Percentiles rank a stretch among this genome's conserved stretches.
These are phyloP conservation scores for Melanogaster broomeanus DNA, from an alignment of 768 basidiomycete species.

Conservation along the genomic window DNA sequence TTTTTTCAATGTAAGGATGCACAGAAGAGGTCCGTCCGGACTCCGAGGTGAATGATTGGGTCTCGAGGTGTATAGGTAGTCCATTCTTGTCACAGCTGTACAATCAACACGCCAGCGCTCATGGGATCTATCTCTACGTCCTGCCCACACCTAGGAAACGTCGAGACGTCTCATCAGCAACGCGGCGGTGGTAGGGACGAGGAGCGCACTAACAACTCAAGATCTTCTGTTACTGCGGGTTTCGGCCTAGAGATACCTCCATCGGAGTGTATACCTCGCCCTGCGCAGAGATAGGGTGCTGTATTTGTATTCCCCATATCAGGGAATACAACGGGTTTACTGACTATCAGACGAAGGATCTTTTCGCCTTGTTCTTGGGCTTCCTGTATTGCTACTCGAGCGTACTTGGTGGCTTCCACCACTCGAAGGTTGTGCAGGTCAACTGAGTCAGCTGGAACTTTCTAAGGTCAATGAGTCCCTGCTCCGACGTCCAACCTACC, in stretches of 20 bases:
- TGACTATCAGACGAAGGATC: conserved; percentile 77
- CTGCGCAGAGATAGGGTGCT: conserved; percentile 29
- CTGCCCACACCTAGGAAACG: conserved; percentile 60
- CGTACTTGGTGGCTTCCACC: conserved; percentile 75
- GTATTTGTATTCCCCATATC: background rate
- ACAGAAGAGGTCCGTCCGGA: too few relatives aligned
- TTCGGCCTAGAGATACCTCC: conserved; percentile 77
- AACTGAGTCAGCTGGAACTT: conserved; percentile 19
- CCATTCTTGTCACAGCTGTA: conserved; percentile 43
- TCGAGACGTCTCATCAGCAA: conserved; percentile 50
- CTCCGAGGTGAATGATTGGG: too few relatives aligned
- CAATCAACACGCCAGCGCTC: conserved; percentile 80
- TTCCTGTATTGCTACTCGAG: conserved; percentile 63
- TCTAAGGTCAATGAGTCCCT: background rate
- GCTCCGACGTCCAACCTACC: background rate
- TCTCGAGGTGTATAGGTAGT: too few relatives aligned
- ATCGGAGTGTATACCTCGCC: conserved; percentile 81
- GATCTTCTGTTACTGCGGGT: conserved; percentile 82
- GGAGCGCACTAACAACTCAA: conserved; percentile 60
- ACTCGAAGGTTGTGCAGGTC: conserved; percentile 86
- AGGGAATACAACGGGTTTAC: conserved; percentile 40
- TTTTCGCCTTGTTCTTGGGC: conserved; percentile 58
- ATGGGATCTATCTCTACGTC: conserved; percentile 70
- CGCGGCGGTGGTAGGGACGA: too few relatives aligned
- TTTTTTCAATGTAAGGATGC: too few relatives aligned